Conservation (phyloP, 2,329 filamentous ascomycete genomes). For the Xylaria sp. region DNA sequence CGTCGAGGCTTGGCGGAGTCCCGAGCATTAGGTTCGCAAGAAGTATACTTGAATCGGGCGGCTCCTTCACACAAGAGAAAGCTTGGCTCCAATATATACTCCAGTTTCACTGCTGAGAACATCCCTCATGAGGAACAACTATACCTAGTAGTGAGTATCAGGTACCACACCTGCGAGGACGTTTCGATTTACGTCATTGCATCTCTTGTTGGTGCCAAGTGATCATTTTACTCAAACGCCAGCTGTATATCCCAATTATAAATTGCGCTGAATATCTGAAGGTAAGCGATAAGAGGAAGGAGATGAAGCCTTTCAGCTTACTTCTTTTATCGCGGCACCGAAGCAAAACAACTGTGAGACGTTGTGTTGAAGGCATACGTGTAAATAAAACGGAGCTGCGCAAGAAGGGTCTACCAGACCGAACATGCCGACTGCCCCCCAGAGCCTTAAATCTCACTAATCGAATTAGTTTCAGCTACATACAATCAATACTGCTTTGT, state of each 20-base stretch:
- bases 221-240: not conserved
- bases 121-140: no score
- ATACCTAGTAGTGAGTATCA: not conserved
- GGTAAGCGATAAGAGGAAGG: not conserved
- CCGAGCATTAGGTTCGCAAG: no score
- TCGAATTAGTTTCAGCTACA: not conserved
- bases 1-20: no score
- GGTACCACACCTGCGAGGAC: not conserved
- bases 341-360: not conserved
- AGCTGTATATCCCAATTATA: not conserved
- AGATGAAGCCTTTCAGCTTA: not conserved
- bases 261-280: not conserved
- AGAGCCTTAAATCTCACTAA: not conserved
- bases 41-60: no score
- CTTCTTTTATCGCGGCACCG: not conserved
- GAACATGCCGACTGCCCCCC: not conserved
- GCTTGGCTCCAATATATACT: not conserved
- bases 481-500: not conserved
- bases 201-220: not conserved
- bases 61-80: not conserved
- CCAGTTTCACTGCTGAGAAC: no score
- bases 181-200: not conserved
- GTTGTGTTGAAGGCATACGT: not conserved
- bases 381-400: not conserved
- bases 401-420: not conserved